Base-by-base conservation (phyloP, 2,329 filamentous ascomycete genomes). In the Magnaporthiopsis incrustans region DNA sequence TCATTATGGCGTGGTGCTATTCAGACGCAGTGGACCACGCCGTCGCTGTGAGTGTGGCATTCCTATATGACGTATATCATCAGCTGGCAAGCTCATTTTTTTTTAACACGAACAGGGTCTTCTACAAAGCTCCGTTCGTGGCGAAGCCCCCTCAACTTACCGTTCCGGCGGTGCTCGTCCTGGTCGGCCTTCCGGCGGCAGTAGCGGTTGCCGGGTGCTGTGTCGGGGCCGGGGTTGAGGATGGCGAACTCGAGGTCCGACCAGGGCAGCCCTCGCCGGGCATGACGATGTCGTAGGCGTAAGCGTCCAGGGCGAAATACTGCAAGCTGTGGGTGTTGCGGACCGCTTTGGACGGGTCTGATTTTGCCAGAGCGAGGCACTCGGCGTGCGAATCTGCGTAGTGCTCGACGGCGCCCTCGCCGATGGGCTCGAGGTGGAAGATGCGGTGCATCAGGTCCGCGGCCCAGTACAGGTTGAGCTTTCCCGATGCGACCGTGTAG, bases 261-360 rank as follows among this genome's bases (percentile, higher is more conserved):
- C 86, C 86, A 0, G 81, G 72, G 71, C 87, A 90, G 0, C 87
- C 87, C 33, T 81, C 78, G 0, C 87, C 86, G 0, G 87, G 87
- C 6, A 84, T 77, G 10, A 84, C 84, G 69, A 90, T 79, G 66
- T 90, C 87, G 67, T 82, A 85, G 0, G 86, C 87, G 72, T 87
- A 90, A 1, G 79, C 85, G 65, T 89, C 86, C 8, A 89, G 80
- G 5, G 88, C 87, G 71, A 91, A 90, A 73, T 87, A 88, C 74
- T 89, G 85, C 57, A 90, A 77, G 0, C 82, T 80, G 67, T 89
- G 81, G 38, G 82, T 86, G 74, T 90, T 87, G 33, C 80, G 76
- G 3, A 77, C 81, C 3, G 81, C 77, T 32, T 79, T 78, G 5
- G 77, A 74, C 10, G 82, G 79, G 10, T 80, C 75, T 14, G 70